A percentile compares a stretch with the other conserved stretches of the same genome.
These are phyloP conservation scores for Fusarium praegraminearum DNA, from an alignment of 2,329 filamentous ascomycete genomes.

Conservation along the genomic window DNA sequence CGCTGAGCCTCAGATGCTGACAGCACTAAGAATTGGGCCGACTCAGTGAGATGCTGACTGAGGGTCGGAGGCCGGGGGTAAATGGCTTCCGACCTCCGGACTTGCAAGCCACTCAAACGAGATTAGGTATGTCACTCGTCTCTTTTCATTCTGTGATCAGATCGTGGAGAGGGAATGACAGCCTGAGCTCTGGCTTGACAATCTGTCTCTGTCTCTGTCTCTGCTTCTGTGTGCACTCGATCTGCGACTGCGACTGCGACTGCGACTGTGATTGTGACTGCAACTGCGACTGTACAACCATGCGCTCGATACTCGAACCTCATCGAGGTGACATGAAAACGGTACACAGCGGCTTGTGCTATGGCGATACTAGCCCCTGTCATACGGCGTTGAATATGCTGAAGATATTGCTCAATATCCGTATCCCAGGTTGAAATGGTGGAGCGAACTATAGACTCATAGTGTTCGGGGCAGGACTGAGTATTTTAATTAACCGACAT, in stretches of 20 bases:
- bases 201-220: not conserved
- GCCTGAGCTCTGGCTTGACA: not conserved
- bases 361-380: constrained; percentile 24
- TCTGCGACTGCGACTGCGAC: constrained; percentile 1
- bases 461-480: not conserved
- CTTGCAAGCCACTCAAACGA: not conserved
- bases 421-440: not conserved
- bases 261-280: not conserved
- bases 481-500: not conserved
- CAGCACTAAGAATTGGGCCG: not conserved
- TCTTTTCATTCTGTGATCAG: constrained; percentile 5
- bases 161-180: not conserved
- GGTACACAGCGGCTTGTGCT: constrained; percentile 32
- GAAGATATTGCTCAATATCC: not conserved
- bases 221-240: not conserved
- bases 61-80: constrained; percentile 18
- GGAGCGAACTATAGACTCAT: not conserved
- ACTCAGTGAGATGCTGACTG: not conserved
- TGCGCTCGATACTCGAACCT: constrained; percentile 34
- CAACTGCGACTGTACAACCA: constrained; percentile 5
- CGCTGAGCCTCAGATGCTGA: constrained; percentile 1
- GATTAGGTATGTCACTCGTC: constrained; percentile 8
- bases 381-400: constrained; percentile 14
- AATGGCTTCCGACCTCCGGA: constrained; percentile 21
- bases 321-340: constrained; percentile 36